Percentiles rank a stretch among this genome's conserved stretches.
These are phyloP conservation scores for Trichoderma sp. DNA, from an alignment of 2,329 filamentous ascomycete species.

Conservation along the genomic window DNA sequence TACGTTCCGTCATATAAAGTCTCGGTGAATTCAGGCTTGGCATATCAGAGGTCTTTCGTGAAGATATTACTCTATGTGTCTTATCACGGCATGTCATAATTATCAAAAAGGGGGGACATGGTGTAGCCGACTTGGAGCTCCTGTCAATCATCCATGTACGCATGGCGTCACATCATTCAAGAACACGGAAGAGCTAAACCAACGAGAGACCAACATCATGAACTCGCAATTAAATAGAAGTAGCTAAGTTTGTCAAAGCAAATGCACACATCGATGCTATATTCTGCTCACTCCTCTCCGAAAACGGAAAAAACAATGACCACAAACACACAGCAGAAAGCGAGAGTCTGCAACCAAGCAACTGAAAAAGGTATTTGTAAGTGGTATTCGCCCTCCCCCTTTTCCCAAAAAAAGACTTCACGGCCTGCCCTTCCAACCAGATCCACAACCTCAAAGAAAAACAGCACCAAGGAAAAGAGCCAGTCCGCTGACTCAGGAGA, in stretches of 20 bases:
- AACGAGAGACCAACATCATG: background rate
- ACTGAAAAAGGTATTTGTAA: conserved; percentile 5
- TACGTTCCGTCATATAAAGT: too few species aligned
- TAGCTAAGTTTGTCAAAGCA: conserved; percentile 4
- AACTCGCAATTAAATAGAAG: background rate
- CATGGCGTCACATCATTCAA: background rate
- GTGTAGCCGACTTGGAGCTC: background rate
- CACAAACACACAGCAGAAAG: background rate
- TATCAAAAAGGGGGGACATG: background rate
- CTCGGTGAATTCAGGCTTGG: too few species aligned
- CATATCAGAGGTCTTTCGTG: too few species aligned
- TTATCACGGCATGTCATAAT: background rate
- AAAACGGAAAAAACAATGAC: background rate
- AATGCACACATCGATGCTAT: conserved; percentile 13
- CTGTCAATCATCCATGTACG: background rate
- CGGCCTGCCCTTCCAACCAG: conserved; percentile 21
- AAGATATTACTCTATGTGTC: too few species aligned
- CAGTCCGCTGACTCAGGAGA: too few species aligned
- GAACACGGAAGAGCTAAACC: background rate
- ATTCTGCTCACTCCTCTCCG: conserved; percentile 4
- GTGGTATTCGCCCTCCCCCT: conserved; percentile 2
- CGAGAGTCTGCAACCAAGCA: background rate
- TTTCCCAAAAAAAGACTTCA: conserved; percentile 22
- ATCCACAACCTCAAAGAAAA: conserved; percentile 10
- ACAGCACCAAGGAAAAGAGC: too few species aligned